A percentile compares a stretch with the other conserved stretches of the same genome.
These are phyloP conservation scores for Oryza meyeriana DNA, from an alignment of 176 grass and related monocot species.

Conservation along the genomic window DNA sequence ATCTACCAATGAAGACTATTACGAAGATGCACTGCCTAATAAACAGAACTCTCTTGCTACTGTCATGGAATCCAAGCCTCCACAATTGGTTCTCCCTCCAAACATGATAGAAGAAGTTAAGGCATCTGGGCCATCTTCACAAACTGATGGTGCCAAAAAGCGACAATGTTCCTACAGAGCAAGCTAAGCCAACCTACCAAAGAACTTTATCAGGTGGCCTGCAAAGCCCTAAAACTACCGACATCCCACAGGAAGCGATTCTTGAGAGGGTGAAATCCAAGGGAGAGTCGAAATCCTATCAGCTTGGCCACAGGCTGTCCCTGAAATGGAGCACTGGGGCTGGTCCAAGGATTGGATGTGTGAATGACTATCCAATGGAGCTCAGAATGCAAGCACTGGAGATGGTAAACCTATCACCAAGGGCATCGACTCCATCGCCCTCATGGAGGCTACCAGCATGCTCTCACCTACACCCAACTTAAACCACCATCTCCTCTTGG, in stretches of 20 bases:
- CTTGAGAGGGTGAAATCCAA: slow-evolving; percentile 80
- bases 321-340: slow-evolving; percentile 81
- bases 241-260: slow-evolving; percentile 53
- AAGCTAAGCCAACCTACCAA: slow-evolving; percentile 53
- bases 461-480: slow-evolving; percentile 19
- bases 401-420: slow-evolving; percentile 76
- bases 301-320: slow-evolving; percentile 76
- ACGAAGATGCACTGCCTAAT: slow-evolving; percentile 45
- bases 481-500: background rate
- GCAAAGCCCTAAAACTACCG: slow-evolving; percentile 50
- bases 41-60: background rate
- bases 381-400: slow-evolving; percentile 77
- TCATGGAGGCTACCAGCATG: slow-evolving; percentile 29
- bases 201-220: slow-evolving; percentile 86
- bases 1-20: slow-evolving; percentile 64
- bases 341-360: slow-evolving; percentile 92
- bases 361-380: slow-evolving; percentile 78
- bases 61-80: slow-evolving; percentile 18
- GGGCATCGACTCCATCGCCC: slow-evolving; percentile 16
- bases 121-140: background rate
- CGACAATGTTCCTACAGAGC: background rate
- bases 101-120: slow-evolving; percentile 17
- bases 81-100: slow-evolving; percentile 25
- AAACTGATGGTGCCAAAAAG: slow-evolving; percentile 10
- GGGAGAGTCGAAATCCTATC: slow-evolving; percentile 63